These are phyloP conservation scores for Prunus davidiana DNA, from an alignment of 306 rosid species.

Conservation along the genomic window DNA sequence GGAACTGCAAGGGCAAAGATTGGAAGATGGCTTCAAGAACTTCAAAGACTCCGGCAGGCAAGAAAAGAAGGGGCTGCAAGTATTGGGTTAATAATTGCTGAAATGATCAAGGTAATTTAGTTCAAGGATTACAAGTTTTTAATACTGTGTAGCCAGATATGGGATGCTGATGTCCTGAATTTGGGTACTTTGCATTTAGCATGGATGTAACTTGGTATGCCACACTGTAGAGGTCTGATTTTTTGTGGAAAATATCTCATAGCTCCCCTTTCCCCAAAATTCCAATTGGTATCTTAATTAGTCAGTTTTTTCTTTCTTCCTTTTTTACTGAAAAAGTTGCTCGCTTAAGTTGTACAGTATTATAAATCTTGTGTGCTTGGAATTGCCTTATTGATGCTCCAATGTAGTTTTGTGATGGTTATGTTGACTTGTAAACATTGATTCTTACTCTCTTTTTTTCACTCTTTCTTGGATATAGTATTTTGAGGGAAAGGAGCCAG, in stretches of 20 bases:
- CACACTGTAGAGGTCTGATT: neutral
- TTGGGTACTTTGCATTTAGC: neutral
- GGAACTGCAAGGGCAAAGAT: slow-evolving; percentile 92
- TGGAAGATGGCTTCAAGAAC: slow-evolving; percentile 99
- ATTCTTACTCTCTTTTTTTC: slow-evolving; percentile 1
- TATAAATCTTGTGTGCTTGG: neutral
- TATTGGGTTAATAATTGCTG: slow-evolving; percentile 81
- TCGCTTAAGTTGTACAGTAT: neutral
- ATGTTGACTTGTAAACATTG: slow-evolving; percentile 14
- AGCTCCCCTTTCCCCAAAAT: no score
- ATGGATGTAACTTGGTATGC: neutral
- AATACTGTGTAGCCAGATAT: neutral
- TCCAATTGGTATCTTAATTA: neutral
- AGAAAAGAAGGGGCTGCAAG: slow-evolving; percentile 99
- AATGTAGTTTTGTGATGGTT: neutral
- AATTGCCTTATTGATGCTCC: neutral
- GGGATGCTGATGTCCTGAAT: neutral
- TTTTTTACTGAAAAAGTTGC: neutral
- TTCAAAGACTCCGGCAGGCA: slow-evolving; percentile 93
- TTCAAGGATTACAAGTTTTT: neutral
- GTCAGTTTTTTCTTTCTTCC: neutral
- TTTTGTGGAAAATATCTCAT: no score
- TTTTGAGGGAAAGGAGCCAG: slow-evolving; percentile 93
- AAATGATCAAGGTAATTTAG: slow-evolving; percentile 81
- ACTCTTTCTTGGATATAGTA: slow-evolving; percentile 43